A percentile compares a stretch with the other conserved stretches of the same genome.
Evolutionary conservation across 495 filamentous ascomycete genomes (phyloP).

Genomic region (Aspergillus homomorphus): DNA sequence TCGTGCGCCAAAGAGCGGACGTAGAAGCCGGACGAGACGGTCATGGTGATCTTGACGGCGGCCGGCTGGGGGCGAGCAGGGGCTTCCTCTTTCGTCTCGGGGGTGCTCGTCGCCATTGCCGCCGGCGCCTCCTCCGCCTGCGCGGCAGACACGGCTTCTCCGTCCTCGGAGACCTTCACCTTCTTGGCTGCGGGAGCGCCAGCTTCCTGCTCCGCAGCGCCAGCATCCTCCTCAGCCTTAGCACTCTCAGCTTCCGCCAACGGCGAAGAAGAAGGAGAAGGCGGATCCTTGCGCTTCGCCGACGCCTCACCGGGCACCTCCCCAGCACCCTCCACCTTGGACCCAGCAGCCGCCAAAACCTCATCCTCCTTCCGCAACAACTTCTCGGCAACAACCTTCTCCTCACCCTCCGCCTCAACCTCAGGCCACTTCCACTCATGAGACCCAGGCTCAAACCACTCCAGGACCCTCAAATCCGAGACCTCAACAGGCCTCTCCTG

Average conservation of each 20-base stretch:
- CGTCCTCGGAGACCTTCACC: neutral
- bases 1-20: slow-evolving; percentile 92
- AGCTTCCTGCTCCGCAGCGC: slow-evolving; percentile 7
- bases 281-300: slow-evolving; percentile 2
- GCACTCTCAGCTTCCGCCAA: neutral
- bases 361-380: slow-evolving; percentile 49
- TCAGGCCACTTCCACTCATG: slow-evolving; percentile 71
- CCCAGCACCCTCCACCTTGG: slow-evolving; percentile 6
- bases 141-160: neutral
- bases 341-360: slow-evolving; percentile 15
- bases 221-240: neutral
- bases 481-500: slow-evolving; percentile 75
- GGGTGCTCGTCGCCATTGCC: slow-evolving; percentile 17
- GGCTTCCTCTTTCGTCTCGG: slow-evolving; percentile 22
- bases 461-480: slow-evolving; percentile 68
- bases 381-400: slow-evolving; percentile 70
- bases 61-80: slow-evolving; percentile 47
- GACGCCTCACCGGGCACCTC: slow-evolving; percentile 13
- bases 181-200: neutral
- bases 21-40: slow-evolving; percentile 94
- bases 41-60: slow-evolving; percentile 81
- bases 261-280: neutral
- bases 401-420: slow-evolving; percentile 66
- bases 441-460: slow-evolving; percentile 82
- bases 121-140: slow-evolving; percentile 13